Base-by-base conservation (phyloP, 1,139 yeast species). In the Sugiyamaella castrensis region DNA sequence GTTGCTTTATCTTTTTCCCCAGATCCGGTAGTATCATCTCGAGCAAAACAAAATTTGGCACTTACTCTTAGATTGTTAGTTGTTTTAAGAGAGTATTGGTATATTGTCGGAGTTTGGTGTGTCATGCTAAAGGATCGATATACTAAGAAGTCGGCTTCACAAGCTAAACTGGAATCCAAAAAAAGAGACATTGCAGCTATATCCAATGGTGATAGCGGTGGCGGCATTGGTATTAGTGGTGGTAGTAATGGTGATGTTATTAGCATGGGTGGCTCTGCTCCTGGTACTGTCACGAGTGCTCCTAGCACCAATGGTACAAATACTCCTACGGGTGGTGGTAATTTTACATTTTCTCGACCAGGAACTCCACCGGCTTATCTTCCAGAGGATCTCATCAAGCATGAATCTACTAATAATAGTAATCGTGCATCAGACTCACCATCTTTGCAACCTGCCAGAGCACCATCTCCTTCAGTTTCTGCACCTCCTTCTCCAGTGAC, bases 81-180 rank as follows among this genome's bases (percentile, higher is more conserved):
- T 8, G 54, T 55, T 26, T 52, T 68, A 57, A 57, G 70, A 6
- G 68, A 66, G 34, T 65, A 63, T 43, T 68, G 69, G 67, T 62
- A 62, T 43, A 63, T 64, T 35, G 70, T 67, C 1, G 68, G 68
- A 1, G 63, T 65, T 7, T 68, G 71, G 71, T 67, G 71, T 50
- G 59, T 66, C 31, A 60, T 63, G 33, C 59, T 68, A 19, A 66
- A 67, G 45, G 67, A 66, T 26, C 57, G 70, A 16, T 68, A 68
- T 38, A 39, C 41, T 34, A 29, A 40, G 32, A 43, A 40, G 29
- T 15, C 26, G 7, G 33, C 41, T 10, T 13, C 32, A 29, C 38
- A 35, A 35, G 12, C 11, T 4, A 26, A 16, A 27, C 8, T 16
- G 33, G 42, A 30, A 35, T 24, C 37, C 13, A 32, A 24, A 37